Evolutionary conservation across 352 stramenopile genomes (phyloP).

Genomic region (Aphanomyces astaci): DNA sequence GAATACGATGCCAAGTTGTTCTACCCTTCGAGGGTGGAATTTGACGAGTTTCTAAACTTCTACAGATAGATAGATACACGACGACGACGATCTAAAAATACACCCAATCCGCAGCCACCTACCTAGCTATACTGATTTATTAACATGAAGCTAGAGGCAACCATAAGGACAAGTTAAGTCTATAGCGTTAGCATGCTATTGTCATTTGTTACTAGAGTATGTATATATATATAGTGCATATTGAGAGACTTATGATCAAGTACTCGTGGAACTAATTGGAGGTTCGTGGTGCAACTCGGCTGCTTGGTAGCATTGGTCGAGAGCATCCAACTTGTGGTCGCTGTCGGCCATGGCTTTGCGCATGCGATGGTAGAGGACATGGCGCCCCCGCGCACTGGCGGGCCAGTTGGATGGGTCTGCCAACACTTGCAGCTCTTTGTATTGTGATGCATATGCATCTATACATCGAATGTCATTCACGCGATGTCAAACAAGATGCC

Average conservation of each 20-base stretch:
- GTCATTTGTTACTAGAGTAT: too few relatives aligned
- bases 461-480: background rate
- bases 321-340: conserved; percentile 37
- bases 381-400: conserved; percentile 31
- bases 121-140: background rate
- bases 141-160: too few relatives aligned
- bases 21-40: background rate
- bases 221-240: too few relatives aligned
- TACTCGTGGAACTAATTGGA: too few relatives aligned
- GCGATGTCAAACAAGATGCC: background rate
- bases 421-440: conserved; percentile 45
- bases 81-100: too few relatives aligned
- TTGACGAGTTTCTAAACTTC: background rate
- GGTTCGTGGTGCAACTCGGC: conserved; percentile 33
- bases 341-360: conserved; percentile 39
- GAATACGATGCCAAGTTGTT: background rate
- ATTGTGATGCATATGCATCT: conserved; percentile 59
- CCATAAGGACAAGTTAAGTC: too few relatives aligned
- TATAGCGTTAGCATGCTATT: too few relatives aligned
- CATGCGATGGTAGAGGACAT: conserved; percentile 60
- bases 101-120: too few relatives aligned
- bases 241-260: too few relatives aligned
- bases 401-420: conserved; percentile 51
- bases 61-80: background rate
- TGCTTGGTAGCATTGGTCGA: conserved; percentile 36